These are phyloP conservation scores for Draba incana DNA, from an alignment of 345 rosid species.

Conservation along the genomic window DNA sequence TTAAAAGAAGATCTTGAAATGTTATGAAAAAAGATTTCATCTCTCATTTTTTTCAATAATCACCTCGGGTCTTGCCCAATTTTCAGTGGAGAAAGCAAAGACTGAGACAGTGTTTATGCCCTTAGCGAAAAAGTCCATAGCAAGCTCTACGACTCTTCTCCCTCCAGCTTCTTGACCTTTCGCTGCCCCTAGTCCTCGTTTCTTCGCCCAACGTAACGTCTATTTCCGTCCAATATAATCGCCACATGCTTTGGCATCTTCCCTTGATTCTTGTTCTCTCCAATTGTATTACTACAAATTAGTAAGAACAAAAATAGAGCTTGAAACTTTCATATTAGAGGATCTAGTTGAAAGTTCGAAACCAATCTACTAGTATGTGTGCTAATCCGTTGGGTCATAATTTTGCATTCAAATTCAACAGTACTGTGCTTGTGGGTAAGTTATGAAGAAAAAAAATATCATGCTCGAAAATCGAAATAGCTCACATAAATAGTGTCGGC, in stretches of 20 bases:
- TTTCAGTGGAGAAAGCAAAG: conserved; percentile 70
- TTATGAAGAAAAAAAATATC: neutral
- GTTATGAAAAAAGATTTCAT: neutral
- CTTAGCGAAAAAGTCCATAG: conserved; percentile 45
- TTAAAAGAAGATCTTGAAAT: neutral
- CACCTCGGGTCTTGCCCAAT: conserved; percentile 67
- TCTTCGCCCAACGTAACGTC: conserved; percentile 62
- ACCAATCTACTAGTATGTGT: neutral
- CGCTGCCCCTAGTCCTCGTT: conserved; percentile 46
- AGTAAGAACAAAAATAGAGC: neutral
- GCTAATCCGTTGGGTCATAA: neutral
- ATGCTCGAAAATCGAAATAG: neutral
- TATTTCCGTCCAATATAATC: conserved; percentile 73
- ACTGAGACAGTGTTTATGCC: conserved; percentile 63
- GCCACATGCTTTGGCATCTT: conserved; percentile 71
- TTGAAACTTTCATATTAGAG: neutral
- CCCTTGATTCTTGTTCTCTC: conserved; percentile 36
- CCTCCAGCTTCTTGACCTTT: conserved; percentile 67
- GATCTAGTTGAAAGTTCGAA: neutral
- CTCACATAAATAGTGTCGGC: too few species aligned
- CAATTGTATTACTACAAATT: neutral
- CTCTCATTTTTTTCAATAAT: conserved; percentile 16
- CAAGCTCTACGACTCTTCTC: conserved; percentile 41
- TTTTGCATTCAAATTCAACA: neutral
- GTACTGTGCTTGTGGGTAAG: neutral